Conservation (phyloP, 2,329 filamentous ascomycete species). For the Clarireedia homoeocarpa region DNA sequence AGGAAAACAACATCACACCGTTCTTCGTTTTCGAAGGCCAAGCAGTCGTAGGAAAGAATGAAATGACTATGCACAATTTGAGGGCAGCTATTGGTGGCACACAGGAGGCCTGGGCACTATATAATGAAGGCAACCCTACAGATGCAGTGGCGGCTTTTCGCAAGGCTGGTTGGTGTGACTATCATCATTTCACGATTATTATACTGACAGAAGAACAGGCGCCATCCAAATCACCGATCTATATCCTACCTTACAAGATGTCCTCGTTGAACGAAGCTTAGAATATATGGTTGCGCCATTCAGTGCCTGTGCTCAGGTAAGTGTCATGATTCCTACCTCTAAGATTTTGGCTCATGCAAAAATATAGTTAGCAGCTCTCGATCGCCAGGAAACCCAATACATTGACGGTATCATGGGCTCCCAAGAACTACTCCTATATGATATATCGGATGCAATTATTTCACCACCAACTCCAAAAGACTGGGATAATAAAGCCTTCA, state of each 20-base stretch:
- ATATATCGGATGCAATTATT: conserved; percentile 67
- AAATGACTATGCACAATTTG: conserved; percentile 56
- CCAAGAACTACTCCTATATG: conserved; percentile 78
- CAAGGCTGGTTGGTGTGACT: conserved; percentile 53
- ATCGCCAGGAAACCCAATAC: conserved; percentile 57
- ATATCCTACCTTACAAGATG: conserved; percentile 67
- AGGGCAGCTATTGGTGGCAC: conserved; percentile 62
- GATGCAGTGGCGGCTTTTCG: conserved; percentile 84
- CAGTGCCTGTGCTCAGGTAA: conserved; percentile 78
- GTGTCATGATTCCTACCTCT: conserved; percentile 15
- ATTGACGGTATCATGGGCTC: conserved; percentile 75
- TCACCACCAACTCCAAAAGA: conserved; percentile 57
- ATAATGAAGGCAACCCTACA: conserved; percentile 71
- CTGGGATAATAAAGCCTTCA: conserved; percentile 60
- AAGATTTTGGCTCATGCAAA: not conserved
- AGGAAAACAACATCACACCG: conserved; percentile 61
- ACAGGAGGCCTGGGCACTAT: conserved; percentile 77
- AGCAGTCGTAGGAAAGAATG: conserved; percentile 67
- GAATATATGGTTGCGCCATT: conserved; percentile 80
- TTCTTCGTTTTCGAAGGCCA: conserved; percentile 91
- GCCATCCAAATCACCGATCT: conserved; percentile 65
- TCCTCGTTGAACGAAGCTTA: conserved; percentile 60
- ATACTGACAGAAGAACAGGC: conserved; percentile 41
- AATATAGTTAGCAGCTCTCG: conserved; percentile 67
- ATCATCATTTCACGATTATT: not conserved